Evolutionary conservation across 2,329 filamentous ascomycete species (phyloP), one percentile per base, ranked within the genome.

Genomic region (Juglanconis sp.): DNA sequence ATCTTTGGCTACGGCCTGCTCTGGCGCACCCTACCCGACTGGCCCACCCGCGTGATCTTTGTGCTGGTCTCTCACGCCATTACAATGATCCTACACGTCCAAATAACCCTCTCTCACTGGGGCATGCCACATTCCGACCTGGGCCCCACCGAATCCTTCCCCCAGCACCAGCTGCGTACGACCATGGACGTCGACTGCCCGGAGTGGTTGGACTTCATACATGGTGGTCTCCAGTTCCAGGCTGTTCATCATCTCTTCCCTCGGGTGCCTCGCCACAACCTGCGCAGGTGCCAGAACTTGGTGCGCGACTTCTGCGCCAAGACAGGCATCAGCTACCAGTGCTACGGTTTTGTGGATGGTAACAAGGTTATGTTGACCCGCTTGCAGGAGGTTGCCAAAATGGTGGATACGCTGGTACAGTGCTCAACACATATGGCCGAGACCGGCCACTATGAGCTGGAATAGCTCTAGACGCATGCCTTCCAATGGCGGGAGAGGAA

Each of bases 141-240:
- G 2, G 86, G 86, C 61, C 80, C 84, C 51, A 76, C 78, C 57
- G 87, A 90, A 69, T 87, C 85, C 0, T 90, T 90, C 68, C 78
- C 87, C 0, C 86, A 89, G 74, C 85, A 85, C 67, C 87, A 88
- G 79, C 75, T 90, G 42, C 81, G 87, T 49, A 90, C 87, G 3
- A 90, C 87, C 32, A 89, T 90, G 87, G 88, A 91, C 67, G 84
- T 91, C 52, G 86, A 89, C 67, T 90, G 87, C 72, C 88, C 88
- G 0, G 75, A 79, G 31, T 91, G 87, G 88, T 75, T 91, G 32
- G 88, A 91, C 70, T 90, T 86, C 66, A 79, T 89, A 68, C 87
- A 91, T 70, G 88, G 88, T 53, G 88, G 88, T 1, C 76, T 91
- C 34, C 88, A 90, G 73, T 91, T 90, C 73, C 88, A 90, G 72